A percentile compares a stretch with the other conserved stretches of the same genome.
Conservation (phyloP, 441 rosid species). For the Gossypium trilobum region DNA sequence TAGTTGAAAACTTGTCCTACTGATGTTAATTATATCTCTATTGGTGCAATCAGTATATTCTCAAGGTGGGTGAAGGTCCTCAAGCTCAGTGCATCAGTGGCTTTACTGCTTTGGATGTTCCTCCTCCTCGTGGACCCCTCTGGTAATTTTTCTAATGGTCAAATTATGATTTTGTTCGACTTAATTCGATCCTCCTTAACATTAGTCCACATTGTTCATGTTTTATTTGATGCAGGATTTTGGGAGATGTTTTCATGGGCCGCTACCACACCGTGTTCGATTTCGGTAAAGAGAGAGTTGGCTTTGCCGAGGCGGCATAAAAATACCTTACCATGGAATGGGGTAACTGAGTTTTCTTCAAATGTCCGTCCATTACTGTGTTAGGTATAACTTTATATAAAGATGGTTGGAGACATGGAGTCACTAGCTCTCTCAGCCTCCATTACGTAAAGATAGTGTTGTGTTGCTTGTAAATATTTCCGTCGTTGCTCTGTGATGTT, state of each 20-base stretch:
- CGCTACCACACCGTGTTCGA: slow-evolving; percentile 62
- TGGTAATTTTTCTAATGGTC: slow-evolving; percentile 28
- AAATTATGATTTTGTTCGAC: no score
- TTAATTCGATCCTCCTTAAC: no score
- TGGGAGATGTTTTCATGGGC: slow-evolving; percentile 72
- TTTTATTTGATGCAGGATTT: slow-evolving; percentile 33
- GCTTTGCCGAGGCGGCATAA: slow-evolving; percentile 49
- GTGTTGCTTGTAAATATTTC: slow-evolving; percentile 20
- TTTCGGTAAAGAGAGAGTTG: slow-evolving; percentile 42
- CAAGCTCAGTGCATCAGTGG: slow-evolving; percentile 59
- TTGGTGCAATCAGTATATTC: slow-evolving; percentile 44
- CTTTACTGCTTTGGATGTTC: slow-evolving; percentile 48
- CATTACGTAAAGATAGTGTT: neutral
- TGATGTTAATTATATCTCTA: neutral
- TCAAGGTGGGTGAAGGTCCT: slow-evolving; percentile 54
- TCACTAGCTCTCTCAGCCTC: neutral
- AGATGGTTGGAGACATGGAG: neutral
- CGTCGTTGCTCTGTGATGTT: neutral
- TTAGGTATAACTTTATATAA: neutral
- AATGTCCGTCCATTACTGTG: neutral
- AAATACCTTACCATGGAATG: neutral
- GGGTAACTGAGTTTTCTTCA: neutral
- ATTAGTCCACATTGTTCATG: neutral
- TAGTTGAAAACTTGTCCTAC: neutral
- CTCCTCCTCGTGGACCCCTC: slow-evolving; percentile 70